Evolutionary conservation across 768 basidiomycete species (phyloP).

Genomic region (Calocybe gangraenosa): DNA sequence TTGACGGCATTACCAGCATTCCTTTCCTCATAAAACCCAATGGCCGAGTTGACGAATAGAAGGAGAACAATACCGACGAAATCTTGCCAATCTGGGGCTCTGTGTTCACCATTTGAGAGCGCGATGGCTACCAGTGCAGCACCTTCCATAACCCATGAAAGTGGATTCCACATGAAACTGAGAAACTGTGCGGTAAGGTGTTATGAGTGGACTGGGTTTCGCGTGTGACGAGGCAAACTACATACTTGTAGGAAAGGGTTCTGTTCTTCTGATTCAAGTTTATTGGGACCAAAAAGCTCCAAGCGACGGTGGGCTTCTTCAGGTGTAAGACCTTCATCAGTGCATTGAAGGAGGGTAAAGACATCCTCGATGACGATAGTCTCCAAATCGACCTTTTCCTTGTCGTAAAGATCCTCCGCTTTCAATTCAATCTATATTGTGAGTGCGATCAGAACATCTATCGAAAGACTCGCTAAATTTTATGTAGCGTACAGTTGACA

Average conservation of each 20-base stretch:
- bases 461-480: constrained; percentile 1
- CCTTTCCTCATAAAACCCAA: constrained; percentile 97
- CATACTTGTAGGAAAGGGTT: constrained; percentile 84
- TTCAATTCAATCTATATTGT: constrained; percentile 71
- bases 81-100: constrained; percentile 94
- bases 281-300: constrained; percentile 95
- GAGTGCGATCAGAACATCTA: background rate
- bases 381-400: constrained; percentile 99
- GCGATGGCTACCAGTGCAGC: constrained; percentile 93
- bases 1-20: constrained; percentile 99
- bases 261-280: constrained; percentile 86
- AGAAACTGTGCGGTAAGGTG: constrained; percentile 54
- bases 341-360: constrained; percentile 92
- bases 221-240: background rate
- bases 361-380: constrained; percentile 96
- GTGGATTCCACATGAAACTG: constrained; percentile 99
- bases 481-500: constrained; percentile 57
- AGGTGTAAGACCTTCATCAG: constrained; percentile 68
- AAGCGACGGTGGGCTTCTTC: constrained; percentile 83
- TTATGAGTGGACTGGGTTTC: constrained; percentile 2
- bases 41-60: constrained; percentile 89
- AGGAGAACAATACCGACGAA: constrained; percentile 95
- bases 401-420: constrained; percentile 93
- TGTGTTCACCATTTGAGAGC: constrained; percentile 85
- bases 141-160: constrained; percentile 99